phyloP scores from a whole-genome alignment of 75 land plant species.

The Sequoiadendron giganteum region DNA sequence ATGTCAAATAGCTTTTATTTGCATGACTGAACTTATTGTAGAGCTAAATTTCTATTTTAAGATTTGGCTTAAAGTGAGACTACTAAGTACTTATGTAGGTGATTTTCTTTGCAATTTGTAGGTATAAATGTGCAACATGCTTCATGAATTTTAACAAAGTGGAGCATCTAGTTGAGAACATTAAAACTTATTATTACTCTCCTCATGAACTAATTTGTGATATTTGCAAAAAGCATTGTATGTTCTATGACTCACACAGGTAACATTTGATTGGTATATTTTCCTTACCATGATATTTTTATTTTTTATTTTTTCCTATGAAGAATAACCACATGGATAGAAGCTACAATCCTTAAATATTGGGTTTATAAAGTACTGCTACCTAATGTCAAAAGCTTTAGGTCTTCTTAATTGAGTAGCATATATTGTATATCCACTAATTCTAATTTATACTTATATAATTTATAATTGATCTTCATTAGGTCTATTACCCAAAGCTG shows the following conservation, averaged over 20 bases:
- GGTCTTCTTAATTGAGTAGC: not conserved
- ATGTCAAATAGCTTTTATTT: no score
- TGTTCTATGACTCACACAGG: constrained; percentile 66
- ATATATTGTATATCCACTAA: not conserved
- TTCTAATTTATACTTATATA: no score
- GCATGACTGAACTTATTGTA: no score
- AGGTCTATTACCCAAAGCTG: constrained; percentile 65
- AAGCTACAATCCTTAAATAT: not conserved
- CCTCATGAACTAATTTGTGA: constrained; percentile 73
- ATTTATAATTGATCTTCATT: not conserved
- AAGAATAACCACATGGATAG: not conserved
- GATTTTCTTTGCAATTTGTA: no score
- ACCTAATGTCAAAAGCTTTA: no score
- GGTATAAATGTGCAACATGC: constrained; percentile 30
- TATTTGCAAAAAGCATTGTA: constrained; percentile 68
- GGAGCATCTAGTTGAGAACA: constrained; percentile 63
- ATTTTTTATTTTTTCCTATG: not conserved
- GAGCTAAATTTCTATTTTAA: not conserved
- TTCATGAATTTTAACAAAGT: constrained; percentile 66
- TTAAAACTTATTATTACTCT: constrained; percentile 71
- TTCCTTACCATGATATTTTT: not conserved
- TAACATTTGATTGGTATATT: constrained; percentile 71
- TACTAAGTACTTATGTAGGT: not conserved
- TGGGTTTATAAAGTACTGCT: not conserved
- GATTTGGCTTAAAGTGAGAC: not conserved